Evolutionary conservation across 805 yeast genomes (phyloP).

Genomic region (Myxozyma geophila): DNA sequence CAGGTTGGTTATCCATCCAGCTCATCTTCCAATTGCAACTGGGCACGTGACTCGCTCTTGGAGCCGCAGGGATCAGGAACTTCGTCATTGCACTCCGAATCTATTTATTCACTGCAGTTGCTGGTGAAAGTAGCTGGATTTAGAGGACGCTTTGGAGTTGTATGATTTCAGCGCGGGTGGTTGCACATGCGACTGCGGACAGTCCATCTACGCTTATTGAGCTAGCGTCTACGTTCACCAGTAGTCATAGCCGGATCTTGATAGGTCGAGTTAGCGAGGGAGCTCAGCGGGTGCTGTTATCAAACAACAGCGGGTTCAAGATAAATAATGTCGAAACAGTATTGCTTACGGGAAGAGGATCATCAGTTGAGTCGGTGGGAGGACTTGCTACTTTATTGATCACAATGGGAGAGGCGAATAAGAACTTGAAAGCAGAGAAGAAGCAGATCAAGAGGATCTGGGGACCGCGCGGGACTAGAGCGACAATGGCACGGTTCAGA

Average conservation of each 20-base stretch:
- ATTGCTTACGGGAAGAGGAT: constrained; percentile 1
- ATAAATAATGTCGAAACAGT: not conserved
- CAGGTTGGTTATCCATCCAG: too few relatives aligned
- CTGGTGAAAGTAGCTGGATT: not conserved
- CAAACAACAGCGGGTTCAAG: not conserved
- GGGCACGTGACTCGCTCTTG: not conserved
- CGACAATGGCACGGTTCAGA: not conserved
- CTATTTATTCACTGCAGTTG: too few relatives aligned
- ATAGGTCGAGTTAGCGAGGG: constrained; percentile 7
- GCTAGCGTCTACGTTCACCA: not conserved
- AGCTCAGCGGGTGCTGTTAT: constrained; percentile 2
- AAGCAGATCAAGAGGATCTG: not conserved
- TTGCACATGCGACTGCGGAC: constrained; percentile 4
- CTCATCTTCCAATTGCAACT: not conserved
- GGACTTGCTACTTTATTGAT: not conserved
- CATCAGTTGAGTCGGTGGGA: not conserved
- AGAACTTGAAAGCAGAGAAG: not conserved
- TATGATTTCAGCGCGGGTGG: not conserved
- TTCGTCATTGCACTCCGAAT: too few relatives aligned
- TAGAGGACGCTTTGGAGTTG: not conserved
- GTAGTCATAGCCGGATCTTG: not conserved
- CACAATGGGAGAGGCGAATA: not conserved
- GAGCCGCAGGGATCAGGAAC: not conserved
- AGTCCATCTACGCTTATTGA: not conserved
- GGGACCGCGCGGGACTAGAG: not conserved